These are phyloP conservation scores for Rhizopus delemar DNA, from an alignment of 371 early-diverging fungal species.

Conservation along the genomic window DNA sequence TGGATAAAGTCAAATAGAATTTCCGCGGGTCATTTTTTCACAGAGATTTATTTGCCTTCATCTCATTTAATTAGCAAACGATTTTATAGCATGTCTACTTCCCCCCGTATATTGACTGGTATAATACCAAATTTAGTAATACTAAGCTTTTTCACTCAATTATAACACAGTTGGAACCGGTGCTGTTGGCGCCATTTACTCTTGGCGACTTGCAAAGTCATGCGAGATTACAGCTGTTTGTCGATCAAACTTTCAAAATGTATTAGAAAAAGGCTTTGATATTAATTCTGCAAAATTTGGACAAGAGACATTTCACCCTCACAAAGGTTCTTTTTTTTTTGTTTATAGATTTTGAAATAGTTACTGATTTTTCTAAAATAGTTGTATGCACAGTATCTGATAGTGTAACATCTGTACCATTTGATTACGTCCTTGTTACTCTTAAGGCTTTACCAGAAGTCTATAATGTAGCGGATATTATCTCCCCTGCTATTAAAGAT, in stretches of 20 bases:
- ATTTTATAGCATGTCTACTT: conserved; percentile 10
- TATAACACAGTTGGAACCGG: conserved; percentile 72
- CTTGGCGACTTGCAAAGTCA: conserved; percentile 66
- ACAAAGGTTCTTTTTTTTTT: conserved; percentile 42
- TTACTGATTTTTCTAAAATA: background rate
- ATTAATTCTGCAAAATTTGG: conserved; percentile 70
- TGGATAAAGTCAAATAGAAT: no score
- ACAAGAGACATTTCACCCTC: conserved; percentile 61
- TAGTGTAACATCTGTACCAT: conserved; percentile 44
- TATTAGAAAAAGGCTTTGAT: conserved; percentile 63
- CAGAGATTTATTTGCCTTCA: background rate
- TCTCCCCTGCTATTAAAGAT: conserved; percentile 60
- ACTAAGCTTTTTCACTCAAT: background rate
- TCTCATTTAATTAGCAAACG: background rate
- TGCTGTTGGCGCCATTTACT: conserved; percentile 77
- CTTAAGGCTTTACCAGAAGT: conserved; percentile 76
- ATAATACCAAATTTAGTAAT: background rate
- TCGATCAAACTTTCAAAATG: conserved; percentile 76
- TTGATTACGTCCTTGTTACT: conserved; percentile 74
- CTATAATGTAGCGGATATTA: conserved; percentile 61
- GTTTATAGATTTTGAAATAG: background rate
- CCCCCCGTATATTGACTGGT: conserved; percentile 19
- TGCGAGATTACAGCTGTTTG: conserved; percentile 74
- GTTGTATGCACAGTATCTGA: conserved; percentile 61
- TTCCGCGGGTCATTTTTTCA: background rate